Conservation (phyloP, 2,329 filamentous ascomycete genomes). For the Cladorrhinum sp. region DNA sequence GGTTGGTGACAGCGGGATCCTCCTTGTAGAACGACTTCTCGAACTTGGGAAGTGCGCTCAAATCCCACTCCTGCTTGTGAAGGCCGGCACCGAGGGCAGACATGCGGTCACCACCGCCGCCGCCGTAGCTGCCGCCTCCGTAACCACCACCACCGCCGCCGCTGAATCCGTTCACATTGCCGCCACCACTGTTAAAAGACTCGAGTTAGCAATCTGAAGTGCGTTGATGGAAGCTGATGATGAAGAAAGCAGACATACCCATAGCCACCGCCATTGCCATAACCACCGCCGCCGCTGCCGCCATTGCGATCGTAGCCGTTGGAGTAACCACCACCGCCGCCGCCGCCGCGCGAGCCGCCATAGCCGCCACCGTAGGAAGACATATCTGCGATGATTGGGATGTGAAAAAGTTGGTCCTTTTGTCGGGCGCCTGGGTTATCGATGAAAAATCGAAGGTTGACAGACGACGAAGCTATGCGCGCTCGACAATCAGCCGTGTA, state of each 20-base stretch:
- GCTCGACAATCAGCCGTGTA: not conserved
- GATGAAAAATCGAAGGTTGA: not conserved
- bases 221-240: not conserved
- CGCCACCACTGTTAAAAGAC: constrained; percentile 27
- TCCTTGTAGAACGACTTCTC: constrained; percentile 99
- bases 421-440: not conserved
- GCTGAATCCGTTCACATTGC: constrained; percentile 34
- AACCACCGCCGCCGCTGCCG: constrained; percentile 30
- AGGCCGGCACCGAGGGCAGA: constrained; percentile 81
- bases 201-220: constrained; percentile 16
- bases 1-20: constrained; percentile 70
- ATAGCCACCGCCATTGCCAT: constrained; percentile 22
- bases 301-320: constrained; percentile 47
- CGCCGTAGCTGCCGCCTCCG: constrained; percentile 38
- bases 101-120: constrained; percentile 79
- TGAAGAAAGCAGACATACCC: constrained; percentile 20
- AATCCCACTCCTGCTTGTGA: constrained; percentile 86
- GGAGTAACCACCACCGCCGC: constrained; percentile 49
- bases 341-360: constrained; percentile 42
- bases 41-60: constrained; percentile 82
- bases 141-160: constrained; percentile 44
- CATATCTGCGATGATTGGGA: constrained; percentile 20
- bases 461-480: not conserved
- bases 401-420: constrained; percentile 1
- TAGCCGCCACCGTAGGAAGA: constrained; percentile 34